Base-by-base conservation (phyloP, 805 yeast genomes). In the Maudiozyma turicensis region DNA sequence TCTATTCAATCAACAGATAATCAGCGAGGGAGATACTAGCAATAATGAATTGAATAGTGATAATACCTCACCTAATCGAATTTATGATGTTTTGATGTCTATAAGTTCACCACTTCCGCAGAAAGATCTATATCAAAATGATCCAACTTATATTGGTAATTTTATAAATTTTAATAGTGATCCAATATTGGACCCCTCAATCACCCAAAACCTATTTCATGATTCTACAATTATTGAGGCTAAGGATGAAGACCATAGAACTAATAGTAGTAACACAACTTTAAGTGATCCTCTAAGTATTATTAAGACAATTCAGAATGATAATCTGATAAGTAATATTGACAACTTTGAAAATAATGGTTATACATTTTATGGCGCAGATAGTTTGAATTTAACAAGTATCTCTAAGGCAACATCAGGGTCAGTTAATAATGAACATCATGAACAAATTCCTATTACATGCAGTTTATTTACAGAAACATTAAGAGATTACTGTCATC, bases 361-460 rank as follows among this genome's bases (percentile, higher is more conserved):
- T 33, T 62, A 61, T 43, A 48, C 65, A 0, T 52, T 60, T 43
- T 61, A 62, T 49, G 65, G 64, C 8, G 38, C 60, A 20, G 62
- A 60, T 41, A 50, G 52, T 48, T 40, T 56, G n/a, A 50, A 54
- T 1, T 40, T 55, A 26, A 47, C 63, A 4, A 55, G 58, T 42
- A 61, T 62, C 11, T 52, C 60, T 8, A 54, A 55, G 33, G 60
- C 64, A 5, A 43, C 60, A 3, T 56, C 58, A 5, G 48, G 54
- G 11, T n/a, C 42, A 13, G 14, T 5, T 13, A n/a, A n/a, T 13
- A 15, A n/a, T 5, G 42, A 39, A n/a, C 42, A 20, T 9, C 10
- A 13, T 15, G 28, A 28, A 39, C 42, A 29, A 11, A n/a, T n/a
- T 11, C 30, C 42, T 15, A 28, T 39, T 43, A 51, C 49, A 14